These are phyloP conservation scores for Citrus maxima DNA, from an alignment of 345 rosid genomes.

Conservation along the genomic window DNA sequence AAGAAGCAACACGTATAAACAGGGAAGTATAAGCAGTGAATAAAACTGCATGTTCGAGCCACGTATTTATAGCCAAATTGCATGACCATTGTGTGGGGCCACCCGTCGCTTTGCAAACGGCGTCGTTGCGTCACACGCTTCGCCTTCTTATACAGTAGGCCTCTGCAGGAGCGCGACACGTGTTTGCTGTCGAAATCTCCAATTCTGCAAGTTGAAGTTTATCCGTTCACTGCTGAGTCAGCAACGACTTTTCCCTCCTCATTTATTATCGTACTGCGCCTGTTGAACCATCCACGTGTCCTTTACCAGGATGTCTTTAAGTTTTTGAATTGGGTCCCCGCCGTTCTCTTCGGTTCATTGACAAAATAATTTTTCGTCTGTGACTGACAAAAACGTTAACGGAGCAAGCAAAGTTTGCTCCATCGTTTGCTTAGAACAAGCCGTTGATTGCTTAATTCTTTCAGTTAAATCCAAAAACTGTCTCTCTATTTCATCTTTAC, in stretches of 20 bases:
- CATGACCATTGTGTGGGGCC: no score
- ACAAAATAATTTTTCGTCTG: neutral
- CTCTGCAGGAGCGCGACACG: neutral
- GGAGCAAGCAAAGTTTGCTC: neutral
- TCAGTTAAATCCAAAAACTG: neutral
- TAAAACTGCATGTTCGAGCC: neutral
- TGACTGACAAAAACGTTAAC: neutral
- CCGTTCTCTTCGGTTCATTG: neutral
- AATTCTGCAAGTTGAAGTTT: neutral
- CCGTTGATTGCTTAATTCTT: neutral
- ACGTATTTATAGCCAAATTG: constrained; percentile 32
- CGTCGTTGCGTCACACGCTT: neutral
- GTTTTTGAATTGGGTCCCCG: no score
- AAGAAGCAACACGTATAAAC: constrained; percentile 15
- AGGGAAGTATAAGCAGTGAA: constrained; percentile 4
- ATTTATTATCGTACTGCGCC: neutral
- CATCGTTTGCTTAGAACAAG: neutral
- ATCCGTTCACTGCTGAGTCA: constrained; percentile 8
- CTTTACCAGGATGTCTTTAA: neutral
- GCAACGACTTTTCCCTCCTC: neutral
- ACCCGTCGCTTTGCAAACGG: neutral
- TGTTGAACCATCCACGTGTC: constrained; percentile 1
- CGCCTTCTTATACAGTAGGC: no score
- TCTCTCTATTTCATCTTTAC: neutral
- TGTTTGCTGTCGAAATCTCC: neutral